These are phyloP conservation scores for Heterobasidion irregulare DNA, from an alignment of 1,284 basidiomycete species.

Conservation along the genomic window DNA sequence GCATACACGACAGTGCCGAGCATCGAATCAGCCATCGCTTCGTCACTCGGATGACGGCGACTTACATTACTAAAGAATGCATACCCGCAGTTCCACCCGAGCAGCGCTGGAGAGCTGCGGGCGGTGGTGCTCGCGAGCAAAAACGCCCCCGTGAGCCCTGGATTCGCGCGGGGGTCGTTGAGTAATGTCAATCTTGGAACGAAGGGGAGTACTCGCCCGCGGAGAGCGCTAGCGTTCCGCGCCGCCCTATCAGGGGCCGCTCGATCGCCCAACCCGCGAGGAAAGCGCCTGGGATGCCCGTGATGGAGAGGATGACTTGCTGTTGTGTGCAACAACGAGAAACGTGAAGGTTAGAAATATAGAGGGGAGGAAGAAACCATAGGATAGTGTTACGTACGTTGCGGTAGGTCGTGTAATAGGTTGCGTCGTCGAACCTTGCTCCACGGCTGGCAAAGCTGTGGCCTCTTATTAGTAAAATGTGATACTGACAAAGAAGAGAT, in stretches of 20 bases:
- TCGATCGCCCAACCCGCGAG: constrained; percentile 60
- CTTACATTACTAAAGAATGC: constrained; percentile 52
- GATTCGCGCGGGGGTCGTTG: constrained; percentile 26
- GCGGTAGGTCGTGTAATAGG: constrained; percentile 41
- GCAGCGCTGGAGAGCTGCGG: constrained; percentile 53
- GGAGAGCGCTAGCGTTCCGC: constrained; percentile 51
- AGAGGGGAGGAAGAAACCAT: neutral
- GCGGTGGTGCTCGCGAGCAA: constrained; percentile 68
- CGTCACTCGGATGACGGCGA: too few relatives aligned
- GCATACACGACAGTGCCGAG: neutral
- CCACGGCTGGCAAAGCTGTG: constrained; percentile 37
- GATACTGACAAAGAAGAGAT: neutral
- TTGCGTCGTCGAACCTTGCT: constrained; percentile 37
- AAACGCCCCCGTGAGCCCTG: constrained; percentile 64
- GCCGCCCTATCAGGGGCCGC: constrained; percentile 49
- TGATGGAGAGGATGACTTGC: constrained; percentile 52
- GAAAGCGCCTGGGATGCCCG: constrained; percentile 62
- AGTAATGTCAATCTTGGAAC: constrained; percentile 29
- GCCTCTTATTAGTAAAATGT: neutral
- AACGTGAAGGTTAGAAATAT: neutral
- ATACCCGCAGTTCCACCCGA: constrained; percentile 63
- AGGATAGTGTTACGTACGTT: constrained; percentile 26
- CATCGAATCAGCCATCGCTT: neutral
- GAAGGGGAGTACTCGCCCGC: constrained; percentile 32
- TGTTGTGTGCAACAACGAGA: constrained; percentile 12